Evolutionary conservation across 129 eudicot genomes (phyloP), one percentile per base, ranked within the genome.

Genomic region (Arctium lappa): DNA sequence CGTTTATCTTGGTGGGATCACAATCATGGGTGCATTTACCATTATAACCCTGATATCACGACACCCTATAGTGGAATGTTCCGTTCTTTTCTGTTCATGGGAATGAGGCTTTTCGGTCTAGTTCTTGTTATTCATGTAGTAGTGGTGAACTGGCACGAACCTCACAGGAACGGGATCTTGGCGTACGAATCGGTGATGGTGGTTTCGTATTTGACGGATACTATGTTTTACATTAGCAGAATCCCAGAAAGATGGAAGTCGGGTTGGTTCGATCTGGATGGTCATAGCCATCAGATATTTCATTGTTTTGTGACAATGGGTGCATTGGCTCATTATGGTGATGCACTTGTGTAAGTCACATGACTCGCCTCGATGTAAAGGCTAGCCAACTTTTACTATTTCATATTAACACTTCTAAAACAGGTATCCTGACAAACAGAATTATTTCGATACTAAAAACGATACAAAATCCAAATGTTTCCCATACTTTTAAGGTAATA

Each of bases 311-410:
- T 95, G 85, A 86, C 93, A 9, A 75, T 88, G 90, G 97, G 97
- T 75, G 97, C 99, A 15, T 72, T 95, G 91, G 92, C 99, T 56
- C 97, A 95, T 83, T 91, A 92, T 80, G 97, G 92, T 60, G 98
- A 93, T 69, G 97, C 94, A 29, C 91, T 82, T 27, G 83, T 89
- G 72, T 22, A 22, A 22, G 27, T 22, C 27, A 22, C 27, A 22
- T 22, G 27, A 22, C 27, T 22, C 27, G 27, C 27, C 27, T 22
- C 27, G 27, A 22, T 22, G 27, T 22, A 22, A 22, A 22, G 27
- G 27, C 27, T 22, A 22, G 27, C 27, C 27, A 22, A 22, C 27
- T 22, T 22, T 22, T 22, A 22, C 0, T 22, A 22, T 22, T 22
- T 22, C 27, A 22, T 22, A 22, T 22, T 22, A 22, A 22, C 27